Base-by-base conservation (phyloP, 176 grass and related monocot species). In the Raddia guianensis region DNA sequence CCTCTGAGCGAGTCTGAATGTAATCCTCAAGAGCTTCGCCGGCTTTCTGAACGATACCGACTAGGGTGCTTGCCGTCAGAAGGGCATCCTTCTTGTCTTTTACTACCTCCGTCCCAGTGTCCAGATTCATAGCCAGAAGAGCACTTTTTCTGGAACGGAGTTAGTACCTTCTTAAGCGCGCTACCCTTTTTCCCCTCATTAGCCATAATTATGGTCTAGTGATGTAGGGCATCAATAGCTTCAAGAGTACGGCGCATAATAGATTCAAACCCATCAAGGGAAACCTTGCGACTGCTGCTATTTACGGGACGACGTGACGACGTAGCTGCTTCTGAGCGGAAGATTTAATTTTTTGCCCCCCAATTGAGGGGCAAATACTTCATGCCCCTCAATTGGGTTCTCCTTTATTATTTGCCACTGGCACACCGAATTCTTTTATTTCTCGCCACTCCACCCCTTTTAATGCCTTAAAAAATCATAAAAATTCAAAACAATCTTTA, bases 61-160 rank as follows among this genome's bases (percentile, higher is more conserved):
- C 60, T 51, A 65, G 59, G 4, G 60, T 1, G 7, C 7, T 14
- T 9, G 59, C 21, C 18, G 46, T 78, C 2, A 78, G 60, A 78
- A 78, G 47, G 27, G 16, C 46, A 18, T 78, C 75, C 75, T 65
- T 37, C 46, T 50, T 78, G 2, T 65, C 21, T 51, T 65, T 65
- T 8, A 78, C n/a, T n/a, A n/a, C n/a, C n/a, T n/a, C n/a, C n/a
- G n/a, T n/a, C n/a, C n/a, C n/a, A n/a, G n/a, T n/a, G n/a, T n/a
- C n/a, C n/a, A n/a, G n/a, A n/a, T n/a, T n/a, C n/a, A n/a, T n/a
- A n/a, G n/a, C n/a, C n/a, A n/a, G n/a, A n/a, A n/a, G n/a, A n/a
- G n/a, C n/a, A n/a, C n/a, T n/a, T n/a, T n/a, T n/a, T n/a, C n/a
- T n/a, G n/a, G n/a, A n/a, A n/a, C n/a, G n/a, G n/a, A n/a, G n/a